These are phyloP conservation scores for Globisporangium megalacanthum DNA, from an alignment of 352 stramenopile genomes.

Conservation along the genomic window DNA sequence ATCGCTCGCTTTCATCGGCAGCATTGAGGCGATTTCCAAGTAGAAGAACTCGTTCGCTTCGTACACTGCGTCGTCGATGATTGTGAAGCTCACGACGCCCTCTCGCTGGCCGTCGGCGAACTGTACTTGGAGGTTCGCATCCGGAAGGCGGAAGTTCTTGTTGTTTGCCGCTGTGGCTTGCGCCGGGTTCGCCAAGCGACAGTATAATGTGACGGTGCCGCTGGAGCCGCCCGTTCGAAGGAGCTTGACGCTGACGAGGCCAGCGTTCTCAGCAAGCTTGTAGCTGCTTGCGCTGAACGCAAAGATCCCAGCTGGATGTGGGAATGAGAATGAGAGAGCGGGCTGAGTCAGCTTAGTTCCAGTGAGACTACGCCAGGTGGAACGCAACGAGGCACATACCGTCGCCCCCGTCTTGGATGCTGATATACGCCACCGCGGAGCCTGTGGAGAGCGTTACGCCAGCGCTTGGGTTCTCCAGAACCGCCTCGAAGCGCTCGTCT, in stretches of 20 bases:
- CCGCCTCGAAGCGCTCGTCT: slow-evolving; percentile 36
- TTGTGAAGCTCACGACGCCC: slow-evolving; percentile 35
- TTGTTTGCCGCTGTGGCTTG: slow-evolving; percentile 50
- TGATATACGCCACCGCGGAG: slow-evolving; percentile 25
- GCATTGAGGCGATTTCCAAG: slow-evolving; percentile 34
- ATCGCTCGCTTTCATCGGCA: slow-evolving; percentile 26
- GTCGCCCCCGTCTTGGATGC: slow-evolving; percentile 29
- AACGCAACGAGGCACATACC: slow-evolving; percentile 19
- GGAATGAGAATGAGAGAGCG: background rate
- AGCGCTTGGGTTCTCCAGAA: slow-evolving; percentile 20
- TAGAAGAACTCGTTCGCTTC: slow-evolving; percentile 67
- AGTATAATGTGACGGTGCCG: slow-evolving; percentile 32
- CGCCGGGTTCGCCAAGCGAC: slow-evolving; percentile 34
- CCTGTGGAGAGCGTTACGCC: slow-evolving; percentile 14
- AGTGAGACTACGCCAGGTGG: background rate
- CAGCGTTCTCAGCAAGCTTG: slow-evolving; percentile 40
- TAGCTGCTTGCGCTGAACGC: slow-evolving; percentile 48
- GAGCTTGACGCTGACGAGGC: slow-evolving; percentile 42
- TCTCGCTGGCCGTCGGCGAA: slow-evolving; percentile 47
- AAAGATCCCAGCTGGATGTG: slow-evolving; percentile 41
- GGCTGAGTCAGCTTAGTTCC: background rate
- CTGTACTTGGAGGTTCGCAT: slow-evolving; percentile 31
- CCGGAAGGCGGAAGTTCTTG: slow-evolving; percentile 51
- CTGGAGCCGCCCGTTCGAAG: slow-evolving; percentile 34
- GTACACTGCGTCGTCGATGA: slow-evolving; percentile 59